Base-by-base conservation (phyloP, 208 protist species). In the Spironucleus salmonicida region DNA sequence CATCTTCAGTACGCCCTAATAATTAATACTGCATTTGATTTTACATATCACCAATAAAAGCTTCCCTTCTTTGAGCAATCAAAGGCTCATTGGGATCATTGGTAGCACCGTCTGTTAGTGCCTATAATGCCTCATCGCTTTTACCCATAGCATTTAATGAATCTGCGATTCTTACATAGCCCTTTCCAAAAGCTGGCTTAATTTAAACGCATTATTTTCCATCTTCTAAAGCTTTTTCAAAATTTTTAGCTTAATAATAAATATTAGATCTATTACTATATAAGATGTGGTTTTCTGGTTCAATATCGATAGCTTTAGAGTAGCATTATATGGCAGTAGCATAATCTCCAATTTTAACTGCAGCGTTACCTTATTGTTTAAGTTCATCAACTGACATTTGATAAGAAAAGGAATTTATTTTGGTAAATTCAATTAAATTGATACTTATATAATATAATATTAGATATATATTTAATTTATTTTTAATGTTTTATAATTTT, bases 161-260 rank as follows among this genome's bases (percentile, higher is more conserved):
- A 11, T 58, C 42, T 2, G 57, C 40, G 57, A 62, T 76, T 9
- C 35, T 69, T 23, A 69, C 53, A 49, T 66, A 49, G 30, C 76
- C 87, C 85, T 90, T 90, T n/a, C 78, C 80, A 83, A 86, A 90
- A 26, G 82, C 82, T 0, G 80, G 76, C 57, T 89, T 87, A 39
- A 89, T 30, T 11, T 53, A 45, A 19, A 90, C 75, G 59, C 74
- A 81, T 74, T 86, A 80, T 19, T 88, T 76, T 13, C 84, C 87
- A 76, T 89, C 86, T 0, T 26, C 58, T 0, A 89, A 68, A 19
- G 86, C 86, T 45, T 78, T 34, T 0, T 82, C 78, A 59, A 79
- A 89, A 26, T 87, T 2, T 34, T 81, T 49, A 29, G 81, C 42
- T 27, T 58, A 42, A n/a, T 81, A 67, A 49, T 85, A 84, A 9